Percentiles rank a stretch among this genome's conserved stretches.
phyloP scores from a whole-genome alignment of 1,284 basidiomycete species.

The Boletus smithii region DNA sequence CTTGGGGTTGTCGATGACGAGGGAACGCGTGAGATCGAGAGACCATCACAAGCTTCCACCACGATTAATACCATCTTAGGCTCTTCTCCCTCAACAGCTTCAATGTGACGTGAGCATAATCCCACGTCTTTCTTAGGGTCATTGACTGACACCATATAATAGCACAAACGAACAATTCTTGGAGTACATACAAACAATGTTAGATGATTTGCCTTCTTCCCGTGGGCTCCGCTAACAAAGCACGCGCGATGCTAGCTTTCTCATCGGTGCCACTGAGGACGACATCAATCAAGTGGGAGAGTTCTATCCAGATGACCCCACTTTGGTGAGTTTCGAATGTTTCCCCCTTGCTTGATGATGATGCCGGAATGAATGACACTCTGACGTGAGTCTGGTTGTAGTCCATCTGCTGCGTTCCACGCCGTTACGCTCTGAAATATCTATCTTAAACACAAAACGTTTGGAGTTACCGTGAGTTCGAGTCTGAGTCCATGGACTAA shows the following conservation, averaged over 20 bases:
- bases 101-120: constrained; percentile 14
- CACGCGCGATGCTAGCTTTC: constrained; percentile 1
- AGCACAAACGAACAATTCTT: constrained; percentile 19
- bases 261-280: background rate
- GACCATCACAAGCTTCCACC: background rate
- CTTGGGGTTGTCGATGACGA: constrained; percentile 32
- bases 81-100: constrained; percentile 16
- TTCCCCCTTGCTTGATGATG: background rate
- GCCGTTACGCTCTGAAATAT: constrained; percentile 21
- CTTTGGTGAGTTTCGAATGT: constrained; percentile 1
- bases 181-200: constrained; percentile 15
- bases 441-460: constrained; percentile 24
- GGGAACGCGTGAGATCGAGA: constrained; percentile 24
- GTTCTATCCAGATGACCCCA: constrained; percentile 19
- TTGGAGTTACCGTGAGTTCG: constrained; percentile 32
- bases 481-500: background rate
- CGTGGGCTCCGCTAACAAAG: background rate
- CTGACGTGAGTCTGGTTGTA: constrained; percentile 1
- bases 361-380: constrained; percentile 12
- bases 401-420: constrained; percentile 11
- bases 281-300: background rate
- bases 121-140: background rate
- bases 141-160: background rate
- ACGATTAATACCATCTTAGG: background rate
- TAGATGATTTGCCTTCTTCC: background rate